Conservation (phyloP, 352 stramenopile genomes). For the Achlya hypogyna region DNA sequence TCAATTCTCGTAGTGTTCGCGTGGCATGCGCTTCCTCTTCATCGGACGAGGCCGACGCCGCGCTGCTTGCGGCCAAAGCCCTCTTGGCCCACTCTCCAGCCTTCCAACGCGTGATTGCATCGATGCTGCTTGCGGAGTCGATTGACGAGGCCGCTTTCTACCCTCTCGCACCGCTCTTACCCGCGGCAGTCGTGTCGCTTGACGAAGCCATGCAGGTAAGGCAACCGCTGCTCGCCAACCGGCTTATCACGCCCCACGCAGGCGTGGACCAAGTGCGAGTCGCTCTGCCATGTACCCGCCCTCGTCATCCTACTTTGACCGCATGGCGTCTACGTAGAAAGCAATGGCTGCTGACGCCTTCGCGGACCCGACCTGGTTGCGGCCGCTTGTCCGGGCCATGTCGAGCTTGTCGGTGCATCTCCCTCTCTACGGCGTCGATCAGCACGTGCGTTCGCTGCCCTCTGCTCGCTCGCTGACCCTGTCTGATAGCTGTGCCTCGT, state of each 20-base stretch:
- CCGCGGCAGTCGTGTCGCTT: neutral
- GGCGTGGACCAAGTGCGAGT: conserved; percentile 6
- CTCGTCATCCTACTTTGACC: neutral
- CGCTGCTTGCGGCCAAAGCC: neutral
- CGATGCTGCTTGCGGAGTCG: neutral
- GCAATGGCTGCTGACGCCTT: neutral
- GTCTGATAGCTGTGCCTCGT: no score
- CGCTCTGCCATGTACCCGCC: neutral
- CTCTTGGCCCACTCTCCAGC: neutral
- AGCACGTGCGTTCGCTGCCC: no score
- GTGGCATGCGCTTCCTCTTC: neutral
- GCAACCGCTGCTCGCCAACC: neutral
- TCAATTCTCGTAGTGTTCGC: neutral
- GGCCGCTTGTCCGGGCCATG: no score
- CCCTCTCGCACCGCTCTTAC: neutral
- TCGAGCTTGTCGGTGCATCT: no score
- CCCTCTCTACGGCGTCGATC: no score
- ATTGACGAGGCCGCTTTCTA: neutral
- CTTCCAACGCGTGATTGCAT: neutral
- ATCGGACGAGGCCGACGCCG: neutral
- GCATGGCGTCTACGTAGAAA: neutral
- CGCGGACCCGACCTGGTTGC: neutral
- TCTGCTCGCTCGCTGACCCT: no score
- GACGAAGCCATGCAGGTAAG: neutral
- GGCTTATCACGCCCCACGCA: neutral